Evolutionary conservation across 2,329 filamentous ascomycete species (phyloP), one percentile per base, ranked within the genome.

Genomic region (Fusarium pseudoanthophilum): DNA sequence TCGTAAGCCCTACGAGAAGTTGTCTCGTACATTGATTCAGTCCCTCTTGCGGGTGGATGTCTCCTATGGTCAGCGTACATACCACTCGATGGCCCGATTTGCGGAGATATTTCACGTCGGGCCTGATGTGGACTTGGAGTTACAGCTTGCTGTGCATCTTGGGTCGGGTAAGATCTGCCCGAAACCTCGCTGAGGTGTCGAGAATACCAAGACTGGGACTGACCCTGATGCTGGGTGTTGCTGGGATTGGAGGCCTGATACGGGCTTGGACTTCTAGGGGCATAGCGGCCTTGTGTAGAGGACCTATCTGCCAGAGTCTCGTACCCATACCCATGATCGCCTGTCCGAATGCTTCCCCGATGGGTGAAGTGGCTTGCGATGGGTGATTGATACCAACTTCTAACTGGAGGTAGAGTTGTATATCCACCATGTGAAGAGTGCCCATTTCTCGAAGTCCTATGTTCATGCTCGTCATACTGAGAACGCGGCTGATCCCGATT

Each of bases 351-450:
- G 11, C 7, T 11, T 26, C 24, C 42, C 7, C 18, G n/a, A 11
- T 43, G 5, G 15, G 4, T 18, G n/a, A 11, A 7, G 7, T 43
- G 10, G 5, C 3, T 11, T 26, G 16, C 2, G 16, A 8, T 6
- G 42, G n/a, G n/a, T 26, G n/a, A 16, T 9, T 2, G n/a, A 18
- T 26, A 26, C n/a, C 1, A 7, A 45, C 10, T 8, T 24, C n/a
- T 43, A 8, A 4, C 13, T 10, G 39, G 21, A 43, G 42, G n/a
- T 24, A 7, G n/a, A 45, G 16, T 11, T 26, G n/a, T 1, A 13
- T 26, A 20, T 9, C 16, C 24, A 8, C 0, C 2, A 4, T 11
- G 15, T 4, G 40, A 7, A 3, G n/a, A 6, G n/a, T 13, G 4
- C 43, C 43, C 9, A 10, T 46, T 18, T 6, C 24, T 14, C 18